Evolutionary conservation across 2,329 filamentous ascomycete genomes (phyloP).

Genomic region (Aspergillus costaricaensis): DNA sequence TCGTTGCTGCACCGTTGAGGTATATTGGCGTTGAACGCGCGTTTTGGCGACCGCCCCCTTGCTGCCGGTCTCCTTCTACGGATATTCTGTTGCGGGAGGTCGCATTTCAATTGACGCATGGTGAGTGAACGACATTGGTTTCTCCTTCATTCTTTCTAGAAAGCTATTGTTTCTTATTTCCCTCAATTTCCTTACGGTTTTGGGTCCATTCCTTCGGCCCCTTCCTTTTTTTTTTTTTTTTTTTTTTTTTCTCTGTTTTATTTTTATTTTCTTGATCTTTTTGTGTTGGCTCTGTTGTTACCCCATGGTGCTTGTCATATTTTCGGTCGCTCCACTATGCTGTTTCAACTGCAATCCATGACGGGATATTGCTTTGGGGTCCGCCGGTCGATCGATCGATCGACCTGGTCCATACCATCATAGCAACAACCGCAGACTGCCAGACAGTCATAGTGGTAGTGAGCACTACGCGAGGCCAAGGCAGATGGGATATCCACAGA

Average conservation of each 20-base stretch:
- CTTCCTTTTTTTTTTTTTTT: no score
- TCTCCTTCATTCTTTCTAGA: not conserved
- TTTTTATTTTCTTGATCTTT: not conserved
- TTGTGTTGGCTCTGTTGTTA: not conserved
- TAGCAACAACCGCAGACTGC: not conserved
- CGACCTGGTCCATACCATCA: not conserved
- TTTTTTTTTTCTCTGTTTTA: not conserved
- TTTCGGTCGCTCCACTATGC: not conserved
- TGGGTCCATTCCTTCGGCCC: not conserved
- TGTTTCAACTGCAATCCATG: not conserved
- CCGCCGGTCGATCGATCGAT: not conserved
- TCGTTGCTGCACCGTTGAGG: slow-evolving; percentile 7
- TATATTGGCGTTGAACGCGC: slow-evolving; percentile 13
- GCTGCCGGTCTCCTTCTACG: slow-evolving; percentile 5
- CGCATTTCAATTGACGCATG: slow-evolving; percentile 6
- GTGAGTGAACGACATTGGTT: slow-evolving; percentile 7
- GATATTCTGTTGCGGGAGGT: slow-evolving; percentile 4
- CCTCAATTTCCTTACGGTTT: no score
- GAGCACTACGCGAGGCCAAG: not conserved
- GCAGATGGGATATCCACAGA: not conserved
- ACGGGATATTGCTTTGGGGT: not conserved
- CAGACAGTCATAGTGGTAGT: not conserved
- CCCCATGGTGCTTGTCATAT: not conserved
- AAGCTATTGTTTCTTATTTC: not conserved
- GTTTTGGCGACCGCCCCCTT: slow-evolving; percentile 10